phyloP scores from a whole-genome alignment of 192 early-diverging fungal species.

The Dissophora globulifera region DNA sequence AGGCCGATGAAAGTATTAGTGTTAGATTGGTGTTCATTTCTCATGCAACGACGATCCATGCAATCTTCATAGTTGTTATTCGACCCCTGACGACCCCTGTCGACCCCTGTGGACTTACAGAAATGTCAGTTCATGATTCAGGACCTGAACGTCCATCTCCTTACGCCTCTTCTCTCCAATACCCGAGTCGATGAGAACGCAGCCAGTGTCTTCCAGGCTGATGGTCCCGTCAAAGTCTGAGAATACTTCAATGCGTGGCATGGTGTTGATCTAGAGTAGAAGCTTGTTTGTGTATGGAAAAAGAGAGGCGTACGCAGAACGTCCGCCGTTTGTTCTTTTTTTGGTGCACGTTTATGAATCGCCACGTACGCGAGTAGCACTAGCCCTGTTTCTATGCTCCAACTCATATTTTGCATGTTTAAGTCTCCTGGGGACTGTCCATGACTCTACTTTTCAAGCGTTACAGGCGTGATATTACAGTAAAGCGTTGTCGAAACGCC shows the following conservation, averaged over 20 bases:
- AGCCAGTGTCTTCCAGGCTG: slow-evolving; percentile 61
- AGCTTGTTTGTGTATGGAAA: neutral
- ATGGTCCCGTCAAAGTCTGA: slow-evolving; percentile 69
- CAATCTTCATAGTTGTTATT: neutral
- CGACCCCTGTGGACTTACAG: too few species aligned
- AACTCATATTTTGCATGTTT: too few species aligned
- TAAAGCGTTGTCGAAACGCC: neutral
- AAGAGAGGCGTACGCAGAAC: too few species aligned
- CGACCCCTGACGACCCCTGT: too few species aligned
- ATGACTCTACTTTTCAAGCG: too few species aligned
- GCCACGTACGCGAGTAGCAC: too few species aligned
- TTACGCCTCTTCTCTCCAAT: slow-evolving; percentile 53
- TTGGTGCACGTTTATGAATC: too few species aligned
- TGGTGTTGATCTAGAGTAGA: slow-evolving; percentile 7
- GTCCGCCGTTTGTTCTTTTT: too few species aligned
- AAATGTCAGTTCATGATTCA: slow-evolving; percentile 57
- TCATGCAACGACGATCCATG: neutral
- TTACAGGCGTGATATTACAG: too few species aligned
- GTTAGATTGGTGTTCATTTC: neutral
- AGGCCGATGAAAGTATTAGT: too few species aligned
- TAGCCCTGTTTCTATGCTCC: too few species aligned
- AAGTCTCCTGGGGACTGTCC: too few species aligned
- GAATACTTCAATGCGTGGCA: slow-evolving; percentile 59
- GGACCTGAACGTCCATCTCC: slow-evolving; percentile 52
- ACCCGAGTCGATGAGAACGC: slow-evolving; percentile 61